Evolutionary conservation across 495 filamentous ascomycete species (phyloP), one percentile per base, ranked within the genome.

Genomic region (Hypoxylon trugodes): DNA sequence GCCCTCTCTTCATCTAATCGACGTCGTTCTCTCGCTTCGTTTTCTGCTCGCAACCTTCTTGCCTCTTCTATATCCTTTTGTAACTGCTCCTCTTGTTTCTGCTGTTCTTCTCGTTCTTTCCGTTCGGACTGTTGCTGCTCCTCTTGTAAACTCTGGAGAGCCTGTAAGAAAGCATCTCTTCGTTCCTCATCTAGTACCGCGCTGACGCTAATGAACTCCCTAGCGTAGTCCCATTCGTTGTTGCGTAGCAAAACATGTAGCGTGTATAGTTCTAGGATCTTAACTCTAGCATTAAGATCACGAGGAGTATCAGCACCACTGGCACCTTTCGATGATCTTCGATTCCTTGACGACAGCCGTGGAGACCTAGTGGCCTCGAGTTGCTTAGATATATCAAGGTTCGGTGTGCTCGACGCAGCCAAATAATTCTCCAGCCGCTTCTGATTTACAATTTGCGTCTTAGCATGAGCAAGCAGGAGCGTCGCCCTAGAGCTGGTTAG

Each of bases 211-310:
- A 98, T 93, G 77, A 98, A 98, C 64, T 95, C 90, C 21, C 84
- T 81, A 0, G 95, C 92, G 70, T 97, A 97, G 37, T 94, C 90
- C 95, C 96, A 98, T 77, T 98, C 92, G 28, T 88, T 86, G 66
- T 96, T 97, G 33, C 90, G 84, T 12, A 92, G 87, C 12, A 98
- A 86, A 15, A 98, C 91, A 74, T 98, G 95, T 4, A 98, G 81
- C 3, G 90, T 93, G 66, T 96, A 98, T 1, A 98, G 81, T 76
- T 98, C 96, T 35, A 97, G 87, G 42, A 98, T 89, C 75, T 94
- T 91, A 43, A 96, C 85, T 22, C 92, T 82, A 30, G 89, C 83
- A 49, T 84, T 83, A 13, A 92, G 79, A 69, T 93, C 91, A 50
- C 89, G 87, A 0, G 92, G 91, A 0, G 90, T 93, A 62, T 89